Percentiles rank a stretch among this genome's conserved stretches.
phyloP scores from a whole-genome alignment of 768 basidiomycete species.

The Pleurotus giganteus region DNA sequence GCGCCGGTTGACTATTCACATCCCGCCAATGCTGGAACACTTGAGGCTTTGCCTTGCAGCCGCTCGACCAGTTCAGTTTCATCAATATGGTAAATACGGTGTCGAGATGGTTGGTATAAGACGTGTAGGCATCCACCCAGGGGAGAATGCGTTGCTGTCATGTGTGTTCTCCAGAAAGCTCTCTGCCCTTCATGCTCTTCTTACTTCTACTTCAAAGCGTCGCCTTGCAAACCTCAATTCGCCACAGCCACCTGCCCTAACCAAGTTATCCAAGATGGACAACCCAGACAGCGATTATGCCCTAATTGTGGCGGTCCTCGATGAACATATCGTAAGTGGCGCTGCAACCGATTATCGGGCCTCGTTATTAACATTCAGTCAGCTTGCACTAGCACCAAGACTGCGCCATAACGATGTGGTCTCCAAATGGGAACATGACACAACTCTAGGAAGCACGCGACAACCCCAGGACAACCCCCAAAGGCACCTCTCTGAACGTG shows the following conservation, averaged over 20 bases:
- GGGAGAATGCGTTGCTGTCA: background rate
- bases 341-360: background rate
- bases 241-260: background rate
- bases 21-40: background rate
- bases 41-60: conserved; percentile 1
- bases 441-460: too few species aligned
- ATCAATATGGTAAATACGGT: conserved; percentile 1
- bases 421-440: too few species aligned
- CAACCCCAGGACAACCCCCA: too few species aligned
- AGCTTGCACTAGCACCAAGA: too few species aligned
- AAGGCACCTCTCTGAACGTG: too few species aligned
- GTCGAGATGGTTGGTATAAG: background rate
- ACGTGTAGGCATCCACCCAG: background rate
- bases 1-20: background rate
- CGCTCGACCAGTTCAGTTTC: background rate
- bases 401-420: too few species aligned
- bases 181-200: background rate
- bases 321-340: background rate
- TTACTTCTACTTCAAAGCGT: conserved; percentile 1
- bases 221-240: conserved; percentile 6
- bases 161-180: conserved; percentile 6
- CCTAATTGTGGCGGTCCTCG: conserved; percentile 7
- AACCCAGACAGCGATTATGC: conserved; percentile 3
- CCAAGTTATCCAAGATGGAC: conserved; percentile 3
- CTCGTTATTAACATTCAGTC: too few species aligned